A percentile compares a stretch with the other conserved stretches of the same genome.
These are phyloP conservation scores for Phaeomoniella chlamydospora DNA, from an alignment of 2,329 filamentous ascomycete genomes.

Conservation along the genomic window DNA sequence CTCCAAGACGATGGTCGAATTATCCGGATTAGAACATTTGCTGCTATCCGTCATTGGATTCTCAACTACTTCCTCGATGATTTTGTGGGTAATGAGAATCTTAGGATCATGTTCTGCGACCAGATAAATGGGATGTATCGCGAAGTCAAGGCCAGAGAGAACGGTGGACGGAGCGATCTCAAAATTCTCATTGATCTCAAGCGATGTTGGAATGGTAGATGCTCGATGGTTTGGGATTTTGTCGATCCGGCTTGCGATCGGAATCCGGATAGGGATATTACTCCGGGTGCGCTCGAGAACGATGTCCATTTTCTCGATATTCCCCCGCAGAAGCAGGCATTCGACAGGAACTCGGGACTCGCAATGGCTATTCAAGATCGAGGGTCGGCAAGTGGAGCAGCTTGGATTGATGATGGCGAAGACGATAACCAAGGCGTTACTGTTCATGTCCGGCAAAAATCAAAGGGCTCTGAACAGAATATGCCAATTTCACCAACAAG, in stretches of 20 bases:
- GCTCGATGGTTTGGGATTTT: conserved; percentile 76
- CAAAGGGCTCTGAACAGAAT: conserved; percentile 18
- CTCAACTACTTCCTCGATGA: conserved; percentile 96
- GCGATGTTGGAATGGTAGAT: conserved; percentile 91
- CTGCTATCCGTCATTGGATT: conserved; percentile 92
- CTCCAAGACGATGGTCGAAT: conserved; percentile 77
- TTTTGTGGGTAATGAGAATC: conserved; percentile 60
- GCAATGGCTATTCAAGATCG: conserved; percentile 7
- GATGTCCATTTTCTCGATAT: conserved; percentile 36
- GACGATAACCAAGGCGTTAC: conserved; percentile 3
- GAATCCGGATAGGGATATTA: conserved; percentile 51
- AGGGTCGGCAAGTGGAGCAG: conserved; percentile 6
- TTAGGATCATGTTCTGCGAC: conserved; percentile 67
- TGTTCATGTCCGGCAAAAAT: conserved; percentile 19
- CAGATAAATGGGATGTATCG: conserved; percentile 54
- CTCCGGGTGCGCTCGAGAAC: conserved; percentile 60
- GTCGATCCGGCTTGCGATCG: conserved; percentile 49
- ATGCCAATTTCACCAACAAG: conserved; percentile 23
- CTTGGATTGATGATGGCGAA: conserved; percentile 3
- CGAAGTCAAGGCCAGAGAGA: conserved; percentile 34
- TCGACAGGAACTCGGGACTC: neutral
- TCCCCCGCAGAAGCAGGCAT: conserved; percentile 2
- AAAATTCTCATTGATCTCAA: conserved; percentile 92
- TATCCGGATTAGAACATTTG: conserved; percentile 90
- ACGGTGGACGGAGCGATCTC: conserved; percentile 47